phyloP scores from a whole-genome alignment of 108 stramenopile genomes.

The Nitzschia sp. region DNA sequence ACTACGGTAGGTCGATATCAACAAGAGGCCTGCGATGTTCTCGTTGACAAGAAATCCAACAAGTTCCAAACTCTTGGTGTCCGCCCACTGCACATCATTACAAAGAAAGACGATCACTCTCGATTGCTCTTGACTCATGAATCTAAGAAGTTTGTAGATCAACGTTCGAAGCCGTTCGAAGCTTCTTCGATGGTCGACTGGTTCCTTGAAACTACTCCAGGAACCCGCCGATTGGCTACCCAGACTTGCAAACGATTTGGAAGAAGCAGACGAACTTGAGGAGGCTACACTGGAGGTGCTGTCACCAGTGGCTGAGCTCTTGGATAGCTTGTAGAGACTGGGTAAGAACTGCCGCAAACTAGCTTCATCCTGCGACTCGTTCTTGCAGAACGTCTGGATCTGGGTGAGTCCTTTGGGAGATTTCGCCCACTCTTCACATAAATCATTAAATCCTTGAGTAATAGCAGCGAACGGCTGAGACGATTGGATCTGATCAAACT shows the following conservation, averaged over 20 bases:
- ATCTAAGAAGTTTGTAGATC: neutral
- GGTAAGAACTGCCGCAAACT: neutral
- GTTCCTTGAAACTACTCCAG: neutral
- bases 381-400: neutral
- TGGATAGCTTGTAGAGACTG: neutral
- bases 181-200: neutral
- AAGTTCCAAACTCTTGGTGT: conserved; percentile 26
- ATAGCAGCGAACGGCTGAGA: neutral
- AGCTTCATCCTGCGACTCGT: neutral
- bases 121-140: neutral
- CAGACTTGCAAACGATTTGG: too few species aligned
- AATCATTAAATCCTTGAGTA: neutral
- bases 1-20: neutral
- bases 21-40: neutral
- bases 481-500: neutral
- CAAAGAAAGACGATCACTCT: conserved; percentile 25
- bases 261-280: neutral
- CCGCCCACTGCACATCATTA: conserved; percentile 56
- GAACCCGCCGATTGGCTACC: too few species aligned
- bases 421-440: neutral
- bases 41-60: conserved; percentile 5
- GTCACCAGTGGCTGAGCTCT: neutral
- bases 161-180: neutral
- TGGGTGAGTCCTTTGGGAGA: neutral
- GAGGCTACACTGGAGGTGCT: neutral